These are phyloP conservation scores for Mycena rosella DNA, from an alignment of 768 basidiomycete genomes.

Conservation along the genomic window DNA sequence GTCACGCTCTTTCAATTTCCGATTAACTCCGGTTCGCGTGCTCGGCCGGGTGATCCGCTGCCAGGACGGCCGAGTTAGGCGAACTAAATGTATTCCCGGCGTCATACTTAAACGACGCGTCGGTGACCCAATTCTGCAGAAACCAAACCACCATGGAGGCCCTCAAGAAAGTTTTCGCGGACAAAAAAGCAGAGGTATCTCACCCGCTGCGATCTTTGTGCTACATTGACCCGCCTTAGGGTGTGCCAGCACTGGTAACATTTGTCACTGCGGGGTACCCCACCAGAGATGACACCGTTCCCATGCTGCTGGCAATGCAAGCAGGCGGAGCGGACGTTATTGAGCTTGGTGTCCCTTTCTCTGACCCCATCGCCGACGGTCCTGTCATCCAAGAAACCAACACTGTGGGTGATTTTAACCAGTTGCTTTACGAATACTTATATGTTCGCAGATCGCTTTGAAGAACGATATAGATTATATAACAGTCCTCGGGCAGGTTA, in stretches of 20 bases:
- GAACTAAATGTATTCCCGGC: too few species aligned
- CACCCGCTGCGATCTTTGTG: neutral
- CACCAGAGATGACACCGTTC: constrained; percentile 80
- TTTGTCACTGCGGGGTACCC: constrained; percentile 98
- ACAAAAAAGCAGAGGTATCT: constrained; percentile 69
- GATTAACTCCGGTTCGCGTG: too few species aligned
- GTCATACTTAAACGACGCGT: constrained; percentile 29
- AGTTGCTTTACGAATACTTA: constrained; percentile 21
- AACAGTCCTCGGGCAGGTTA: constrained; percentile 79
- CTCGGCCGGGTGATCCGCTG: too few species aligned
- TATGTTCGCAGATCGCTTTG: constrained; percentile 77
- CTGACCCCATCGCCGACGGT: constrained; percentile 97
- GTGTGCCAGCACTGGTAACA: constrained; percentile 76
- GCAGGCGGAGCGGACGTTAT: constrained; percentile 94
- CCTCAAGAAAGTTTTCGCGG: constrained; percentile 76
- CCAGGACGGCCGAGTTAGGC: too few species aligned
- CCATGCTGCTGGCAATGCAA: constrained; percentile 92
- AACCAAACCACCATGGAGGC: constrained; percentile 68
- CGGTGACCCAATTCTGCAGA: constrained; percentile 28
- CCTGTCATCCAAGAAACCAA: constrained; percentile 94
- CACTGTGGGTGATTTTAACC: constrained; percentile 70
- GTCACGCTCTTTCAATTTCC: too few species aligned
- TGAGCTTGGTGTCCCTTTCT: constrained; percentile 96
- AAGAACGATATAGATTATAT: constrained; percentile 83
- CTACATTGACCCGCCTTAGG: constrained; percentile 50